Evolutionary conservation across 441 rosid species (phyloP).

Genomic region (Erysimum pusillum): DNA sequence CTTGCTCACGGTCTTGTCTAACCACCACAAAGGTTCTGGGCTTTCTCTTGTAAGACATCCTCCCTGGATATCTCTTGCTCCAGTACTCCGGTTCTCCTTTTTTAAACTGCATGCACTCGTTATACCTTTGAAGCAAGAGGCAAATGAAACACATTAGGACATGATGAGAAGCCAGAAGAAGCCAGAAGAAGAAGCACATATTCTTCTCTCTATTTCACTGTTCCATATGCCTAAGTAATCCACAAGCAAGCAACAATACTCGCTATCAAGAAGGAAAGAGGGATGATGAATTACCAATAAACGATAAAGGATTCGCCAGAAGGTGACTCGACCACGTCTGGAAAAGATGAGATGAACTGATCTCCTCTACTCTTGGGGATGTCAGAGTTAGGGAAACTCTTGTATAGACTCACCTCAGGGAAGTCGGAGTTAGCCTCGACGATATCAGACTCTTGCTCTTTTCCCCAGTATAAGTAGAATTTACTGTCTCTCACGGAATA

Average conservation of each 20-base stretch:
- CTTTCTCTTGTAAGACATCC: background rate
- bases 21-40: constrained; percentile 9
- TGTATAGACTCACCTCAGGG: constrained; percentile 25
- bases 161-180: no score
- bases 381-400: constrained; percentile 11
- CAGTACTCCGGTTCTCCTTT: background rate
- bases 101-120: background rate
- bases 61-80: no score
- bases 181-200: background rate
- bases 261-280: background rate
- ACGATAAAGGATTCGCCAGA: constrained; percentile 30
- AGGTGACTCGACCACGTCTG: constrained; percentile 22
- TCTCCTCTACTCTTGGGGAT: constrained; percentile 18
- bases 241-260: background rate
- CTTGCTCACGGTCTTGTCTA: constrained; percentile 26
- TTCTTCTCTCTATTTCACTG: background rate
- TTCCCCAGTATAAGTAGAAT: background rate
- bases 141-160: background rate
- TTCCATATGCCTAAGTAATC: background rate
- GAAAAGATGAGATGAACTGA: background rate
- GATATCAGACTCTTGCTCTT: background rate
- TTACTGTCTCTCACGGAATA: background rate
- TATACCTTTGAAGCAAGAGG: background rate
- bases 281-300: constrained; percentile 6
- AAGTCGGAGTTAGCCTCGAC: background rate